Conservation (phyloP, 192 early-diverging fungal species). For the Phlyctochytrium arcticum region DNA sequence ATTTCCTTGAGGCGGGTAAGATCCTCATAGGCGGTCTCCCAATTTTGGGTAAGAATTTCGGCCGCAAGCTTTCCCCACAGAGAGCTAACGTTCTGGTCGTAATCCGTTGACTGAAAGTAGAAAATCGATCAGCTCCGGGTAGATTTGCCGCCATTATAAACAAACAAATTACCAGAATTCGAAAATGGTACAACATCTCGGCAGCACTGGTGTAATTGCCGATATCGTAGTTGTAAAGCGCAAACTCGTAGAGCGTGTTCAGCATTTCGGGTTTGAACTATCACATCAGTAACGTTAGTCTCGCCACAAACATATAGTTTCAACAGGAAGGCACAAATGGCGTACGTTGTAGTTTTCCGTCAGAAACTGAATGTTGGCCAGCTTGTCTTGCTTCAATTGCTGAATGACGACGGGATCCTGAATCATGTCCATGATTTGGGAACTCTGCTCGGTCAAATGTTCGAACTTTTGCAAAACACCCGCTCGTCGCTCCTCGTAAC, state of each 20-base stretch:
- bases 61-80: constrained; percentile 97
- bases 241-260: constrained; percentile 79
- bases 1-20: constrained; percentile 79
- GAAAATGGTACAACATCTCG: constrained; percentile 92
- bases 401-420: constrained; percentile 87
- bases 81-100: constrained; percentile 76
- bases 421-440: constrained; percentile 82
- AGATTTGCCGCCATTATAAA: not conserved
- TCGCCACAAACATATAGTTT: not conserved
- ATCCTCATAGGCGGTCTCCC: constrained; percentile 90
- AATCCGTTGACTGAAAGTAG: constrained; percentile 71
- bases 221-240: constrained; percentile 88
- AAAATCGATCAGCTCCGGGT: not conserved
- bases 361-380: constrained; percentile 84
- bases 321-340: not conserved
- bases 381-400: constrained; percentile 89
- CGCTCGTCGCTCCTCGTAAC: constrained; percentile 69
- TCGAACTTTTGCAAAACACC: constrained; percentile 71
- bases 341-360: constrained; percentile 77
- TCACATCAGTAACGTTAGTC: not conserved
- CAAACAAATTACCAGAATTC: constrained; percentile 68
- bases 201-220: constrained; percentile 89
- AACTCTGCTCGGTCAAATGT: constrained; percentile 68
- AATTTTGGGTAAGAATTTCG: constrained; percentile 91
- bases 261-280: constrained; percentile 89